Evolutionary conservation across 148 eudicot genomes (phyloP).

Genomic region (Polygonum aviculare): DNA sequence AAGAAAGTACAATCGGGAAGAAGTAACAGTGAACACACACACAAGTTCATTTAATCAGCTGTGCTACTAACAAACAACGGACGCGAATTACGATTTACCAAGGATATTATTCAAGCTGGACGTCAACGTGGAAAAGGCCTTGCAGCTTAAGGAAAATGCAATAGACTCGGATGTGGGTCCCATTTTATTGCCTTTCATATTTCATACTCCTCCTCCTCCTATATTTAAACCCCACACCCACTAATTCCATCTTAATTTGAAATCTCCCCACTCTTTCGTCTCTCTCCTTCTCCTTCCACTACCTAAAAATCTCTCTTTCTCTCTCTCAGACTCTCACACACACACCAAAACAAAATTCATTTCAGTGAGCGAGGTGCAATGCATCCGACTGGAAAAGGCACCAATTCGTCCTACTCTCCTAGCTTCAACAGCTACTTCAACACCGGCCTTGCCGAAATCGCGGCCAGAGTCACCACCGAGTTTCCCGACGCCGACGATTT

Average conservation of each 20-base stretch:
- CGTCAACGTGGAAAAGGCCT: background rate
- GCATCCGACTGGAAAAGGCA: background rate
- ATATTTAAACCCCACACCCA: background rate
- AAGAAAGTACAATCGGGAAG: too few relatives aligned
- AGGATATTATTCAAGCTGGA: too few relatives aligned
- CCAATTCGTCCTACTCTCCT: background rate
- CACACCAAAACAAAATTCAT: too few relatives aligned
- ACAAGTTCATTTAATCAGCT: too few relatives aligned
- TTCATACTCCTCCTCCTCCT: background rate
- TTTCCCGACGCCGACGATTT: background rate
- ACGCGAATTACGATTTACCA: too few relatives aligned
- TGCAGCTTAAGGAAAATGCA: background rate
- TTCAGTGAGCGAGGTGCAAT: background rate
- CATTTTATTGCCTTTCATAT: background rate
- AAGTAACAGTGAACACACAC: too few relatives aligned
- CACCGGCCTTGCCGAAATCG: conserved; percentile 8
- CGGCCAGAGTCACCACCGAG: conserved; percentile 11
- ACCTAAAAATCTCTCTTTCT: background rate
- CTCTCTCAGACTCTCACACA: too few relatives aligned
- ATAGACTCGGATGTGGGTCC: background rate
- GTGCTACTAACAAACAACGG: too few relatives aligned
- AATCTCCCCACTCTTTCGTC: background rate
- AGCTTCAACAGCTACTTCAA: conserved; percentile 11
- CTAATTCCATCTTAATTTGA: background rate
- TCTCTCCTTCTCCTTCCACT: background rate